These are phyloP conservation scores for Salix udensis DNA, from an alignment of 345 rosid genomes.

Conservation along the genomic window DNA sequence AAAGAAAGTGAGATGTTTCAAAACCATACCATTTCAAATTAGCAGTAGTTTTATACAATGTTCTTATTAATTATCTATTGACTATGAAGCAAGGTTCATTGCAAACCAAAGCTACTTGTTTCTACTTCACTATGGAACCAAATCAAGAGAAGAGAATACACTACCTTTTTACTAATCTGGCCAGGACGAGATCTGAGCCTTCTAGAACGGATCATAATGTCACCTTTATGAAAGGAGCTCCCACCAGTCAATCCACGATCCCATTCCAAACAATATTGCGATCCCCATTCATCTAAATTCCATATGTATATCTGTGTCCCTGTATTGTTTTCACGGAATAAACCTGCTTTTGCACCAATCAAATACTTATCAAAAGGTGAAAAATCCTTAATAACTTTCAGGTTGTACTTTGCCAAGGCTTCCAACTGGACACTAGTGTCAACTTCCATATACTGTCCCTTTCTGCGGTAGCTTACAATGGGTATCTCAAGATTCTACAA, in stretches of 20 bases:
- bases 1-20: background rate
- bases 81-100: background rate
- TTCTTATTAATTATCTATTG: background rate
- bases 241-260: conserved; percentile 21
- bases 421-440: conserved; percentile 23
- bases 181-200: conserved; percentile 36
- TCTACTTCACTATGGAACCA: background rate
- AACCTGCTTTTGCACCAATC: conserved; percentile 36
- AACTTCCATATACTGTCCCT: conserved; percentile 34
- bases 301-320: conserved; percentile 37
- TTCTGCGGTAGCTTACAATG: conserved; percentile 31
- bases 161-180: conserved; percentile 32
- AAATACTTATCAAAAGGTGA: conserved; percentile 40
- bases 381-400: conserved; percentile 28
- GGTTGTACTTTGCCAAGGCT: conserved; percentile 30
- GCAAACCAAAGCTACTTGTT: background rate
- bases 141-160: background rate
- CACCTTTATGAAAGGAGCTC: conserved; percentile 38
- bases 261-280: conserved; percentile 27
- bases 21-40: background rate
- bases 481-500: conserved; percentile 39
- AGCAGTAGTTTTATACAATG: background rate
- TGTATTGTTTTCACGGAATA: conserved; percentile 20
- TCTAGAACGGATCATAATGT: conserved; percentile 31
- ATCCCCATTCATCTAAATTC: conserved; percentile 40